These are phyloP conservation scores for Sonneratia alba DNA, from an alignment of 345 rosid genomes.

Conservation along the genomic window DNA sequence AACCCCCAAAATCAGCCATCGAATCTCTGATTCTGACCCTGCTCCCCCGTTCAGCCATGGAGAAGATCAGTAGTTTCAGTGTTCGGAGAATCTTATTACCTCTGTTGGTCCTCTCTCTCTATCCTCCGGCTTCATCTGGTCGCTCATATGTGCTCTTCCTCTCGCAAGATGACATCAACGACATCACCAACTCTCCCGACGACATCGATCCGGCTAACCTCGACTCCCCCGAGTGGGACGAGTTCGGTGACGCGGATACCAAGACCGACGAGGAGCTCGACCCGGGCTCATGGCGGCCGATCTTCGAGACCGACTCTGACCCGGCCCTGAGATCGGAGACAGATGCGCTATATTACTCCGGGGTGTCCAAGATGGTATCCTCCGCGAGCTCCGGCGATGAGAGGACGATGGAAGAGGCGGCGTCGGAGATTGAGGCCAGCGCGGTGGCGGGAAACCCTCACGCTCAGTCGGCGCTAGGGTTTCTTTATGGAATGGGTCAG, in stretches of 20 bases:
- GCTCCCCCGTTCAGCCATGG: not conserved
- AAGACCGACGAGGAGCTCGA: constrained; percentile 74
- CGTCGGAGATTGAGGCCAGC: constrained; percentile 46
- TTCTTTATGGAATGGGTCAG: constrained; percentile 60
- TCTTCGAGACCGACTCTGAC: constrained; percentile 65
- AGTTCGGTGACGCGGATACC: constrained; percentile 58
- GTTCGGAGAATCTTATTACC: not conserved
- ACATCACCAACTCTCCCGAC: constrained; percentile 24
- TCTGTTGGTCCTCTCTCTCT: constrained; percentile 23
- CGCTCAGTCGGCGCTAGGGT: constrained; percentile 67
- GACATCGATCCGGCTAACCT: constrained; percentile 32
- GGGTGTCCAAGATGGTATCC: constrained; percentile 43
- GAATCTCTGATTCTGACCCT: not conserved
- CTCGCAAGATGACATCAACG: constrained; percentile 82
- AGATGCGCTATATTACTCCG: constrained; percentile 38
- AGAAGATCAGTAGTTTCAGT: constrained; percentile 1
- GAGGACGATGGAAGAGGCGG: constrained; percentile 62
- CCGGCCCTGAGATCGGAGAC: constrained; percentile 12
- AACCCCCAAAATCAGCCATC: not conserved
- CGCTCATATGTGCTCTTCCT: constrained; percentile 68
- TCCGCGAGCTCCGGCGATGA: constrained; percentile 48
- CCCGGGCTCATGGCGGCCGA: constrained; percentile 90
- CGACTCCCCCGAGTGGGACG: constrained; percentile 57
- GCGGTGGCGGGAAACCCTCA: constrained; percentile 60
- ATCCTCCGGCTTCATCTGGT: constrained; percentile 29